Evolutionary conservation across 805 yeast genomes (phyloP).

Genomic region (Hanseniaspora guilliermondii): DNA sequence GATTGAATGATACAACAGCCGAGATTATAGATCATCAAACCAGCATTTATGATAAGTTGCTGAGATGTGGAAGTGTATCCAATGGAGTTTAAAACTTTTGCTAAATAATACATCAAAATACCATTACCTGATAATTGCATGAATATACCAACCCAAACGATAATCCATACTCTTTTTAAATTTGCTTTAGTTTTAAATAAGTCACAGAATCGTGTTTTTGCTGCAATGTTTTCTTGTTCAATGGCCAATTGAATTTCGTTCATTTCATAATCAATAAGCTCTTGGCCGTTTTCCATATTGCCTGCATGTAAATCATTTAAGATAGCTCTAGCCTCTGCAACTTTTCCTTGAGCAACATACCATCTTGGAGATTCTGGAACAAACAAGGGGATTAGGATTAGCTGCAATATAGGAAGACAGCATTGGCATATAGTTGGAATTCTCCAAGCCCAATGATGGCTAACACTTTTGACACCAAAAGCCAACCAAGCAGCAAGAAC

Average conservation of each 20-base stretch:
- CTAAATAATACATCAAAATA: conserved; percentile 38
- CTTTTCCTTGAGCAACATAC: conserved; percentile 31
- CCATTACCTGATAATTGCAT: conserved; percentile 42
- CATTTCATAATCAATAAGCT: conserved; percentile 30
- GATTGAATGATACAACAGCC: conserved; percentile 26
- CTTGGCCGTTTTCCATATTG: conserved; percentile 27
- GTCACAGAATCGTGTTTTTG: conserved; percentile 28
- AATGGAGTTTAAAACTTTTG: conserved; percentile 38
- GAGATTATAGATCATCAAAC: conserved; percentile 37
- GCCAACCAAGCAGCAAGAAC: conserved; percentile 40
- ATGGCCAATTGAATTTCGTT: conserved; percentile 31
- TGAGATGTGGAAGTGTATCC: conserved; percentile 36
- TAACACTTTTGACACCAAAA: conserved; percentile 32
- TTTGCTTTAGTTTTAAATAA: conserved; percentile 31
- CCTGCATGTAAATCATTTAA: conserved; percentile 33
- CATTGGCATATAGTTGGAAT: conserved; percentile 43
- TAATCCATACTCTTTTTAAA: conserved; percentile 33
- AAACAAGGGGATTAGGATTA: conserved; percentile 28
- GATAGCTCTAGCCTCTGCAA: conserved; percentile 33
- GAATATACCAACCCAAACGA: conserved; percentile 26
- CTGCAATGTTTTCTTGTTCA: conserved; percentile 30
- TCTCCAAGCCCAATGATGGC: conserved; percentile 37
- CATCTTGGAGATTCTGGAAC: conserved; percentile 43
- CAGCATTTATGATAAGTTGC: conserved; percentile 40
- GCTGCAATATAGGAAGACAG: conserved; percentile 35